Base-by-base conservation (phyloP, 805 yeast genomes). In the Lipomyces yamanashiensis region DNA sequence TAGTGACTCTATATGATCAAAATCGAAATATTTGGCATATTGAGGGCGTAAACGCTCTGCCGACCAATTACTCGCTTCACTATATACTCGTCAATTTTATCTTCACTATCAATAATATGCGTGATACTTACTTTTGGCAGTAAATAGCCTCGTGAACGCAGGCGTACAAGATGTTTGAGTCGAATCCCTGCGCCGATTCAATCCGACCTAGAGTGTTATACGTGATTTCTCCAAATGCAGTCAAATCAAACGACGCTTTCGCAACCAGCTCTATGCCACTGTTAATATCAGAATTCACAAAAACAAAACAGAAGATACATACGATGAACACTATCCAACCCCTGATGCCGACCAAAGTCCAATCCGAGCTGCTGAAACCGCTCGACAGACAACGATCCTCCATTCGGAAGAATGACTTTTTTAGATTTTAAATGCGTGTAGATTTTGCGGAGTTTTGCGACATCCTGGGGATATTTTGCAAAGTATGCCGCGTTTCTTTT, bases 101-200 rank as follows among this genome's bases (percentile, higher is more conserved):
- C 37, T 13, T 17, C n/a, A 7, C 13, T 49, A n/a, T 17, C 15
- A 8, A 33, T 13, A 21, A 28, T 82, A 37, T 8, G 19, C n/a
- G 17, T n/a, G 47, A 43, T 2, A n/a, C 53, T 23, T 37, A 63
- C 69, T 62, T 62, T 67, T 83, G 84, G 63, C 82, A 75, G 71
- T 85, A 85, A 15, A 85, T 84, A 6, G 86, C 84, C 66, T 85
- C 88, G 70, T 84, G 87, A 67, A 84, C 80, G 47, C 85, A 74
- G 2, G 85, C 84, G 69, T 85, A 85, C 17, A 85, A 68, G 37
- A 82, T 73, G 66, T 85, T 85, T 3, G 87, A 80, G 62, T 84
- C 87, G 69, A 84, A 85, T 0, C 80, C 74, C 8, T 75, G 71
- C 28, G 60, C 67, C 51, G 71, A 71, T 64, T 80, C 79, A 12